Evolutionary conservation across 495 filamentous ascomycete genomes (phyloP), one percentile per base, ranked within the genome.

Genomic region (Mytilinidion resinicola): DNA sequence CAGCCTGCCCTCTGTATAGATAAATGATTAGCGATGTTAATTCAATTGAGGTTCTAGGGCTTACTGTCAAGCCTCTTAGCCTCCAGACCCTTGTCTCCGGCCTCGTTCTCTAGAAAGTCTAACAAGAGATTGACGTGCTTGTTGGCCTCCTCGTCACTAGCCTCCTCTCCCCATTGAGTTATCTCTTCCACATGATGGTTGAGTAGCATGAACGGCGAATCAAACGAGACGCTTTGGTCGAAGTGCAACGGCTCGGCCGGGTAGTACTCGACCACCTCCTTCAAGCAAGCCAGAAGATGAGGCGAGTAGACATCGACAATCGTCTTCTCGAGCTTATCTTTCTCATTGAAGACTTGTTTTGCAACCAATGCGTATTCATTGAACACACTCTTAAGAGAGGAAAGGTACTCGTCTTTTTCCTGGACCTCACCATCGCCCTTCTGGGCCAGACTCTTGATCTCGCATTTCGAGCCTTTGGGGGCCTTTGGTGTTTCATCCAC

Each of bases 241-340:
- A 61, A 72, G 52, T 73, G 71, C 0, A 70, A 63, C 8, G 72
- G 68, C 9, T 72, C 70, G 1, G 64, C 57, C 1, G 72, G 66
- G 39, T 78, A 76, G 34, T 69, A 74, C n/a, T 66, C 66, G 44
- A 78, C 59, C 4, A 74, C 65, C 14, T 69, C 67, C 41, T 61
- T 62, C 17, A 75, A 58, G 5, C 54, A 59, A 0, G 57, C 30
- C 20, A 76, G 68, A 11, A 79, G 68, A 21, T 73, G 56, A 0
- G 71, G 72, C 1, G 77, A 79, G 53, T 79, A 76, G 57, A 79
- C 69, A 17, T 70, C 59, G 12, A 79, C 54, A 7, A 47, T 63
- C 11, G 67, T 73, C 57, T 67, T 70, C 48, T 66, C 65, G 9
- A 67, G 61, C 15, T 59, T 55, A 9, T 65, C 53, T n/a, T 57